Conservation (phyloP, 2,329 filamentous ascomycete species). For the Beauveria medogensis region DNA sequence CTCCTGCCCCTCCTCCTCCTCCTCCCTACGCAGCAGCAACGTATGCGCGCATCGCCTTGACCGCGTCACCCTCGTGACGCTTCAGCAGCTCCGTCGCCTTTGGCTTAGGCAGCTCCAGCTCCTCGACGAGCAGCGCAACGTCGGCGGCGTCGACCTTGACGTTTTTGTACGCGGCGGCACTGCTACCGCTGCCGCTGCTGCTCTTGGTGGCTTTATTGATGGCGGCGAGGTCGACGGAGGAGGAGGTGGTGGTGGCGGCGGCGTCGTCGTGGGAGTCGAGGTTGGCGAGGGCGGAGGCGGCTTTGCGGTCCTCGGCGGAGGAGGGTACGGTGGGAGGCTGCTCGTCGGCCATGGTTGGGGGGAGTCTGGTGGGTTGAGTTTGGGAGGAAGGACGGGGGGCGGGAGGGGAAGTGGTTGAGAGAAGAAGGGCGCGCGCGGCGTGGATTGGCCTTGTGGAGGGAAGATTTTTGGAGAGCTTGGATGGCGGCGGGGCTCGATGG, state of each 20-base stretch:
- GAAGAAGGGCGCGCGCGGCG: neutral
- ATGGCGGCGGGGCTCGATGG: neutral
- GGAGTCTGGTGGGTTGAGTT: too few relatives aligned
- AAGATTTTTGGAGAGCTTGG: neutral
- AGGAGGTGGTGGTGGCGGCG: constrained; percentile 35
- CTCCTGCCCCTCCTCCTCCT: neutral
- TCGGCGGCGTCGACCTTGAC: constrained; percentile 70
- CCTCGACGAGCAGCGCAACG: constrained; percentile 60
- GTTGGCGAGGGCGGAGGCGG: constrained; percentile 62
- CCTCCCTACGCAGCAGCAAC: constrained; percentile 18
- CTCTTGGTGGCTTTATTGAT: constrained; percentile 62
- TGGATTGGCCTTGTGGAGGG: neutral
- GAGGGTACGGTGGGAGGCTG: constrained; percentile 46
- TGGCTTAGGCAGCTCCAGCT: constrained; percentile 62
- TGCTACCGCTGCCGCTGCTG: constrained; percentile 17
- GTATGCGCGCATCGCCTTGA: constrained; percentile 58
- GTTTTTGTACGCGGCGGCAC: constrained; percentile 38
- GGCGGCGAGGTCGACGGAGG: constrained; percentile 57
- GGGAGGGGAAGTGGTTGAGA: neutral
- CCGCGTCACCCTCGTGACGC: constrained; percentile 60
- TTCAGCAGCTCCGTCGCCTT: constrained; percentile 71
- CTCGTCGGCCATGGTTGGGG: constrained; percentile 42
- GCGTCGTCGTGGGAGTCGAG: constrained; percentile 45
- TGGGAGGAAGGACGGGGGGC: neutral
- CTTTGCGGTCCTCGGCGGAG: constrained; percentile 69